phyloP scores from a whole-genome alignment of 768 basidiomycete species.

The Leccinum uliginosum region DNA sequence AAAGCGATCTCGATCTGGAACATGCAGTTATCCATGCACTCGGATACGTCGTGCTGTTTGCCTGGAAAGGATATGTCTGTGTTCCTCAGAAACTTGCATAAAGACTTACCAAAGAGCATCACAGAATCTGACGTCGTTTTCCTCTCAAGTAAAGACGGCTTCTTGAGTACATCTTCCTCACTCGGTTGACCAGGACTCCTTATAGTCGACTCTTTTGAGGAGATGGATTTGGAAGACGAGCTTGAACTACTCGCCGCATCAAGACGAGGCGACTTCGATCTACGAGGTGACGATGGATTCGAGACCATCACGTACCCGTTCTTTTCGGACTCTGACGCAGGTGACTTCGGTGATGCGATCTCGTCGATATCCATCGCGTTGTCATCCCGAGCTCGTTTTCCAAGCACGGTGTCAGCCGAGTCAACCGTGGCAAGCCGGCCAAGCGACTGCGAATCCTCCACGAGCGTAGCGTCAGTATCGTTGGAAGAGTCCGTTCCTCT shows the following conservation, averaged over 20 bases:
- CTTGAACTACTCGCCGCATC: conserved; percentile 28
- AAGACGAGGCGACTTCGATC: conserved; percentile 34
- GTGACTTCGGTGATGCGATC: conserved; percentile 27
- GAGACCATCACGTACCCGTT: conserved; percentile 41
- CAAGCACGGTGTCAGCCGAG: conserved; percentile 55
- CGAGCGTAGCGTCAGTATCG: conserved; percentile 84
- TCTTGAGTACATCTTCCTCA: conserved; percentile 34
- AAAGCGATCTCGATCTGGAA: conserved; percentile 96
- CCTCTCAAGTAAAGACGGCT: conserved; percentile 55
- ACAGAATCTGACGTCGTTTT: conserved; percentile 60
- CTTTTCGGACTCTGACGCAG: conserved; percentile 33
- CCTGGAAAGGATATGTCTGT: conserved; percentile 41
- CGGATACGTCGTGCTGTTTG: conserved; percentile 95
- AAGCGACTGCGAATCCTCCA: conserved; percentile 59
- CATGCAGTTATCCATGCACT: conserved; percentile 99
- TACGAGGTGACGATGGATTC: conserved; percentile 32
- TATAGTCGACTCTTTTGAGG: conserved; percentile 30
- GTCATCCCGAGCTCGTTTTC: conserved; percentile 60
- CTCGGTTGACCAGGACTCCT: conserved; percentile 20
- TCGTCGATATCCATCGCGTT: conserved; percentile 54
- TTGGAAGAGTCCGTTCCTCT: conserved; percentile 78
- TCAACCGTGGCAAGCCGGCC: conserved; percentile 19
- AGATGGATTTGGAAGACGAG: conserved; percentile 20
- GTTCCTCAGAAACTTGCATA: not conserved
- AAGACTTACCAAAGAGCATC: conserved; percentile 82